Conservation (phyloP, 139 green algal species). For the Chlamydomonas incerta region DNA sequence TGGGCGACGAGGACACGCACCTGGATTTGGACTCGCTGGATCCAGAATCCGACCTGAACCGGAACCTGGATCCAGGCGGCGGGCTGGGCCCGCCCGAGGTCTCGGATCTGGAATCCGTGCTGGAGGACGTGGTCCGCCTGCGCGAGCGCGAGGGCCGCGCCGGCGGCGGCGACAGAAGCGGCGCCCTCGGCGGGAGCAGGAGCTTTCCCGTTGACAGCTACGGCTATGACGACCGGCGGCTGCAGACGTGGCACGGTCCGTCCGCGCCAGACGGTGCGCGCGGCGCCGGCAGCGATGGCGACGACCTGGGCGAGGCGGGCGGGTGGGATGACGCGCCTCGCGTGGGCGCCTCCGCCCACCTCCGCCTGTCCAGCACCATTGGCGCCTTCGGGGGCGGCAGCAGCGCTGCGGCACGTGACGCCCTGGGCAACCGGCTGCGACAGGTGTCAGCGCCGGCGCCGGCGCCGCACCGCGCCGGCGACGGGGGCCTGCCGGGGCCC, state of each 20-base stretch:
- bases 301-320: neutral
- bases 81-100: too few species aligned
- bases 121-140: neutral
- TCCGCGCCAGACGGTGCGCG: too few species aligned
- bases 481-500: too few species aligned
- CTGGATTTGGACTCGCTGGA: neutral
- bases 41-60: neutral
- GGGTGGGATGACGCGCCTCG: neutral
- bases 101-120: neutral
- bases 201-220: neutral
- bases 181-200: too few species aligned
- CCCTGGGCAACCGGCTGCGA: neutral
- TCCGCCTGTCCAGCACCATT: neutral
- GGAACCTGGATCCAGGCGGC: neutral
- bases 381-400: neutral
- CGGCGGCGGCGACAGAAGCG: too few species aligned
- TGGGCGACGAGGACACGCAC: constrained; percentile 17
- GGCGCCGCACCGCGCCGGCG: too few species aligned
- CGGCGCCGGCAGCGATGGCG: too few species aligned
- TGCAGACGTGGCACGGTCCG: too few species aligned
- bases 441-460: neutral
- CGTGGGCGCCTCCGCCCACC: too few species aligned
- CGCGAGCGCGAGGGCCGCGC: neutral
- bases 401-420: too few species aligned
- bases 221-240: too few species aligned